These are phyloP conservation scores for Pythium diclinum DNA, from an alignment of 352 stramenopile species.

Conservation along the genomic window DNA sequence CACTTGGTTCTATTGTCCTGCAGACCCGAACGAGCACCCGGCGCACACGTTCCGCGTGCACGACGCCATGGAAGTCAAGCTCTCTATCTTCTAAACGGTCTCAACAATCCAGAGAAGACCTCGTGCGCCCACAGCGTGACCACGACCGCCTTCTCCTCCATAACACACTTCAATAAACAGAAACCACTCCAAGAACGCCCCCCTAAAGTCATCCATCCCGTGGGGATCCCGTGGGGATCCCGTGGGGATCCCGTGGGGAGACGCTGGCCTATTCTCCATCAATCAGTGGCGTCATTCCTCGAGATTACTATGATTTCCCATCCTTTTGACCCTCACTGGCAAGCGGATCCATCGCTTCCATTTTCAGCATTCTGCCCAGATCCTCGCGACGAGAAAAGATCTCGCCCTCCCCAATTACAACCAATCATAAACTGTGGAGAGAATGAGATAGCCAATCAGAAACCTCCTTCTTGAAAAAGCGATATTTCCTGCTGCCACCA, in stretches of 20 bases:
- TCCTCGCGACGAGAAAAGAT: neutral
- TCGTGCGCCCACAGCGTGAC: neutral
- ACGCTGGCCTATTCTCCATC: neutral
- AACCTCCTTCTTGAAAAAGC: neutral
- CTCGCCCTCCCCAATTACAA: neutral
- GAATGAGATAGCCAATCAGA: neutral
- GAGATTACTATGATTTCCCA: neutral
- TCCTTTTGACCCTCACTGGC: neutral
- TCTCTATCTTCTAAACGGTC: constrained; percentile 78
- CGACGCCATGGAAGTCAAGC: constrained; percentile 88
- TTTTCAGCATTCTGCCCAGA: neutral
- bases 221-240: too few species aligned
- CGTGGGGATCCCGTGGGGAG: too few species aligned
- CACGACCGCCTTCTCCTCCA: neutral
- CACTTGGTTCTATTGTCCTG: neutral
- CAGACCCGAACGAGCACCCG: constrained; percentile 77
- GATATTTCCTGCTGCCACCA: neutral
- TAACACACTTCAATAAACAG: neutral
- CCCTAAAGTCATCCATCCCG: too few species aligned
- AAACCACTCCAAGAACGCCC: neutral
- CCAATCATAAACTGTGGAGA: neutral
- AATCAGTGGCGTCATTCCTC: neutral
- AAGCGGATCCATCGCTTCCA: neutral
- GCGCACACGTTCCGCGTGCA: constrained; percentile 82
- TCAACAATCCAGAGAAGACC: neutral